These are phyloP conservation scores for Lactarius deliciosus DNA, from an alignment of 768 basidiomycete species.

Conservation along the genomic window DNA sequence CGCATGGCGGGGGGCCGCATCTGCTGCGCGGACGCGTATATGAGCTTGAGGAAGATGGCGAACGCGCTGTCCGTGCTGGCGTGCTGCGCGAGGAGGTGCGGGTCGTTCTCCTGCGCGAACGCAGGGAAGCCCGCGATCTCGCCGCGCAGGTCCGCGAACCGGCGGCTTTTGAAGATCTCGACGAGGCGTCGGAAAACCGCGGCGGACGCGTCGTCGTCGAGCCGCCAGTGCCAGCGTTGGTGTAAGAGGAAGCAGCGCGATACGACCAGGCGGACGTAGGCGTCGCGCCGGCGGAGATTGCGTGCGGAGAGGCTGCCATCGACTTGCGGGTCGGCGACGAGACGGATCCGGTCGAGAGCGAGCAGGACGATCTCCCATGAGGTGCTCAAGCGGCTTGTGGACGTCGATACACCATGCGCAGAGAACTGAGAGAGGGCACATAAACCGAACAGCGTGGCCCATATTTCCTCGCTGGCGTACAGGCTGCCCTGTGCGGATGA, in stretches of 20 bases:
- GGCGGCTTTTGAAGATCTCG: constrained; percentile 73
- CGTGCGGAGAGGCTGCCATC: constrained; percentile 42
- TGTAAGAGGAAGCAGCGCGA: constrained; percentile 73
- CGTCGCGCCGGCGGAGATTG: constrained; percentile 56
- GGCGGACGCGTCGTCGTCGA: constrained; percentile 54
- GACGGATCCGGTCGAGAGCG: constrained; percentile 59
- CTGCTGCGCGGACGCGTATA: constrained; percentile 59
- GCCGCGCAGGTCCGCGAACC: constrained; percentile 67
- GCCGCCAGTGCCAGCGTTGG: constrained; percentile 74
- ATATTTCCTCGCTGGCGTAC: constrained; percentile 63
- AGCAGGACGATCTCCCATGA: constrained; percentile 65
- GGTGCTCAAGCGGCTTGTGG: constrained; percentile 44
- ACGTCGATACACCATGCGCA: constrained; percentile 45
- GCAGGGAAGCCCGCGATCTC: constrained; percentile 65
- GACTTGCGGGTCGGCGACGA: constrained; percentile 47
- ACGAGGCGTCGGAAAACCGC: constrained; percentile 61
- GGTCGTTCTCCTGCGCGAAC: constrained; percentile 61
- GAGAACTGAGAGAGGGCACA: constrained; percentile 82
- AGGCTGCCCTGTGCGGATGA: constrained; percentile 35
- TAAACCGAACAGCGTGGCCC: constrained; percentile 67
- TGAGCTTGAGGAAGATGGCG: constrained; percentile 76
- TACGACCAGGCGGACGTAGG: constrained; percentile 67
- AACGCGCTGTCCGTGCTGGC: constrained; percentile 68
- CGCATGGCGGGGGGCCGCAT: constrained; percentile 34
- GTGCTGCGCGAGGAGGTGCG: constrained; percentile 50